A percentile compares a stretch with the other conserved stretches of the same genome.
These are phyloP conservation scores for Metrosideros polymorpha DNA, from an alignment of 441 rosid species.

Conservation along the genomic window DNA sequence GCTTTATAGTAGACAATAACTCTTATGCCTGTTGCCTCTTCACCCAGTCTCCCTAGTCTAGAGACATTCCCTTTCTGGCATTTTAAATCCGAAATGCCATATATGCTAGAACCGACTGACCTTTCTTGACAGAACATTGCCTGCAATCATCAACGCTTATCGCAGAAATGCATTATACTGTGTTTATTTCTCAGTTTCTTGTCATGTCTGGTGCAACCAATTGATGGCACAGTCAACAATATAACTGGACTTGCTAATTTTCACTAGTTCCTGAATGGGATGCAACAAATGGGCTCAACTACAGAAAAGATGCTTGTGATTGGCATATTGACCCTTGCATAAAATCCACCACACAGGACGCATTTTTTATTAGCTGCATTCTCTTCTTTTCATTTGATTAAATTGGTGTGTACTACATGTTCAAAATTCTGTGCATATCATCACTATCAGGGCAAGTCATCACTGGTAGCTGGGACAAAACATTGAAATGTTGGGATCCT, in stretches of 20 bases:
- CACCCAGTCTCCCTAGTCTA: background rate
- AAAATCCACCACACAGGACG: background rate
- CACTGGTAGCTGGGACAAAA: constrained; percentile 96
- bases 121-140: background rate
- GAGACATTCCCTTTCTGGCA: background rate
- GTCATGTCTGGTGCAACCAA: background rate
- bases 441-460: constrained; percentile 67
- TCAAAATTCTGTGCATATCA: background rate
- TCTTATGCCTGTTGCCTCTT: background rate
- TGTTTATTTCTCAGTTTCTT: background rate
- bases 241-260: background rate
- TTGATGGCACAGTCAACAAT: background rate
- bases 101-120: background rate
- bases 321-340: background rate
- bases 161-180: background rate
- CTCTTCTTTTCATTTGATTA: background rate
- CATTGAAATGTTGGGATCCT: constrained; percentile 96
- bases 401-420: background rate
- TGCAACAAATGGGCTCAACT: background rate
- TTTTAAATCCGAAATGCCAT: background rate
- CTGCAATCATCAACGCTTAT: background rate
- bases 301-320: background rate
- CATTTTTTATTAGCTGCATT: background rate
- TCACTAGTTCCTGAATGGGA: background rate
- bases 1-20: background rate